phyloP scores from a whole-genome alignment of 2,329 filamentous ascomycete species.

The Alternaria sp. region DNA sequence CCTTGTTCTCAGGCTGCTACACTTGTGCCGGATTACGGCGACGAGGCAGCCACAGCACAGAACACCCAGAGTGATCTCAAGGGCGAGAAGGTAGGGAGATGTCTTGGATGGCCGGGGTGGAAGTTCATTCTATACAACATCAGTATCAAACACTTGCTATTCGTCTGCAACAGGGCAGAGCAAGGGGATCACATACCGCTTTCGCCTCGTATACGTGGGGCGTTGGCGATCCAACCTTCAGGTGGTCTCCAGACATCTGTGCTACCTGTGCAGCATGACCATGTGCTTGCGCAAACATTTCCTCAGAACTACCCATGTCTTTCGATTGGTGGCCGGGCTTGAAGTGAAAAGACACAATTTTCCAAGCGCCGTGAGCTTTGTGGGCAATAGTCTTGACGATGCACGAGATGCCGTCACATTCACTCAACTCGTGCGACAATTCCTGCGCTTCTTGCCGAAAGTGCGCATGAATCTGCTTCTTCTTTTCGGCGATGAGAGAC shows the following conservation, averaged over 20 bases:
- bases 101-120: slow-evolving; percentile 34
- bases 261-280: slow-evolving; percentile 24
- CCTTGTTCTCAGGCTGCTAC: slow-evolving; percentile 59
- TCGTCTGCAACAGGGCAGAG: not conserved
- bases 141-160: not conserved
- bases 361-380: slow-evolving; percentile 48
- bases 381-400: slow-evolving; percentile 51
- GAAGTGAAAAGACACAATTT: slow-evolving; percentile 40
- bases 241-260: slow-evolving; percentile 27
- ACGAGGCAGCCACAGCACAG: slow-evolving; percentile 57
- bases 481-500: slow-evolving; percentile 47
- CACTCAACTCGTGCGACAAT: slow-evolving; percentile 51
- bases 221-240: slow-evolving; percentile 18
- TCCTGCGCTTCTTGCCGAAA: slow-evolving; percentile 39
- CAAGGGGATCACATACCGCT: slow-evolving; percentile 12
- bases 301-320: slow-evolving; percentile 39
- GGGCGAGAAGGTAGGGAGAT: slow-evolving; percentile 48
- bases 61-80: slow-evolving; percentile 55
- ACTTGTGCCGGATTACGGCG: slow-evolving; percentile 57
- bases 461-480: slow-evolving; percentile 43
- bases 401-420: slow-evolving; percentile 56
- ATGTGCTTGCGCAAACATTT: slow-evolving; percentile 29
- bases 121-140: slow-evolving; percentile 19
- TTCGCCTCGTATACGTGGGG: slow-evolving; percentile 25
- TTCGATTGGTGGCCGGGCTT: slow-evolving; percentile 26